phyloP scores from a whole-genome alignment of 495 filamentous ascomycete species.

The Penicillium cinerascens region DNA sequence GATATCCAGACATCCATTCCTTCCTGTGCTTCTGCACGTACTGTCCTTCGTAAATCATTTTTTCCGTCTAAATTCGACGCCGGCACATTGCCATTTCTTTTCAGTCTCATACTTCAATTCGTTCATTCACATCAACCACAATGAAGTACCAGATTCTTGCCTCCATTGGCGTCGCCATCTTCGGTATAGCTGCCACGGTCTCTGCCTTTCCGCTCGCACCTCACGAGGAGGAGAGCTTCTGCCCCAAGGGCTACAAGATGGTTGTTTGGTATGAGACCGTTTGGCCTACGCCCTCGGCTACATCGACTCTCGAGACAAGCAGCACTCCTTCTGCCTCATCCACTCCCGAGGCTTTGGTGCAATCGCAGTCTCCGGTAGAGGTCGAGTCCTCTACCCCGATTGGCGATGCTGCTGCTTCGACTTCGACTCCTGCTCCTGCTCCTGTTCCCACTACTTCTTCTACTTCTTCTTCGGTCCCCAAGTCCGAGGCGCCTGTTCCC shows the following conservation, averaged over 20 bases:
- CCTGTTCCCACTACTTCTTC: constrained; percentile 3
- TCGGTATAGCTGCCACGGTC: constrained; percentile 28
- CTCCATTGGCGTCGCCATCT: constrained; percentile 27
- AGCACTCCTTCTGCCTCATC: neutral
- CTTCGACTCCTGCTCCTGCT: neutral
- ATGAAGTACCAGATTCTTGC: constrained; percentile 36
- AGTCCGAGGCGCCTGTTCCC: constrained; percentile 2
- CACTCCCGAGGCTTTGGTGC: neutral
- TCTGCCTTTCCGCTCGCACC: constrained; percentile 24
- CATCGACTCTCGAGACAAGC: constrained; percentile 11
- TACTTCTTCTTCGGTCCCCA: neutral
- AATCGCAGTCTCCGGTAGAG: neutral
- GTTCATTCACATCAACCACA: neutral
- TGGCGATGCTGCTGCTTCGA: constrained; percentile 2
- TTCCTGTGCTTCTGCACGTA: constrained; percentile 8
- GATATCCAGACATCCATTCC: constrained; percentile 37
- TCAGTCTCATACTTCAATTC: neutral
- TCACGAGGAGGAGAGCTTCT: constrained; percentile 20
- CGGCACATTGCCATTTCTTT: neutral
- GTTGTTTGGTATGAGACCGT: constrained; percentile 25
- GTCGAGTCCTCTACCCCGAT: constrained; percentile 4
- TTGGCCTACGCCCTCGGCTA: constrained; percentile 20
- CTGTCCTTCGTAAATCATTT: constrained; percentile 4
- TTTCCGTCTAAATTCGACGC: neutral
- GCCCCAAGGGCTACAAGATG: constrained; percentile 29